A percentile compares a stretch with the other conserved stretches of the same genome.
These are phyloP conservation scores for Huntiella bhutanensis DNA, from an alignment of 2,329 filamentous ascomycete genomes.

Conservation along the genomic window DNA sequence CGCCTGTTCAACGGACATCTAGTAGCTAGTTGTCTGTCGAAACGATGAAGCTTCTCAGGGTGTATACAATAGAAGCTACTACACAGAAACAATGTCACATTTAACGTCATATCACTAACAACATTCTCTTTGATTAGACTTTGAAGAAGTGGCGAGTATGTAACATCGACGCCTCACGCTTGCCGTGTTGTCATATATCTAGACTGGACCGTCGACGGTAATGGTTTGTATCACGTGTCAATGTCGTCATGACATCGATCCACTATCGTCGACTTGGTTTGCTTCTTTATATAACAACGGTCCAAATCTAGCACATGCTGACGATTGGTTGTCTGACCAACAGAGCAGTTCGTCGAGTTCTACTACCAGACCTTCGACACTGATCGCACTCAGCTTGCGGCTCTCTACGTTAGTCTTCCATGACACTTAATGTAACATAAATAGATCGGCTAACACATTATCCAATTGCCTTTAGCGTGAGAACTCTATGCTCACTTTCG, in stretches of 20 bases:
- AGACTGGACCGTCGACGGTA: no score
- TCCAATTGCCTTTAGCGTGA: conserved; percentile 38
- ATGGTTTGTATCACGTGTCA: no score
- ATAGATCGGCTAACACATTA: background rate
- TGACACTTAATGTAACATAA: background rate
- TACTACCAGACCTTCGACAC: conserved; percentile 81
- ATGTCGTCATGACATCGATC: background rate
- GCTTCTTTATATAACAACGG: background rate
- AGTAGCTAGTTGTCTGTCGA: no score
- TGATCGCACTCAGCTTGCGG: conserved; percentile 42
- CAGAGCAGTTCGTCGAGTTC: conserved; percentile 73
- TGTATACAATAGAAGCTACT: no score
- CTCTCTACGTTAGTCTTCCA: conserved; percentile 58
- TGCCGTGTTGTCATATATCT: background rate
- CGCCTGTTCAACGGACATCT: no score
- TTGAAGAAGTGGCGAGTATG: conserved; percentile 29
- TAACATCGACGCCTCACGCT: conserved; percentile 10
- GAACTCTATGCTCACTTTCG: conserved; percentile 85
- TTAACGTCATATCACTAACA: no score
- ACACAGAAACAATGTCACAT: no score
- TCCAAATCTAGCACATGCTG: no score
- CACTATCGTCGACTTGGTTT: background rate
- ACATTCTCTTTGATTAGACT: conserved; percentile 18
- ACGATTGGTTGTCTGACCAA: background rate
- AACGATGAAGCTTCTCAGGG: no score